Evolutionary conservation across 2,329 filamentous ascomycete species (phyloP).

Genomic region (Ilyonectria mors-panacis): DNA sequence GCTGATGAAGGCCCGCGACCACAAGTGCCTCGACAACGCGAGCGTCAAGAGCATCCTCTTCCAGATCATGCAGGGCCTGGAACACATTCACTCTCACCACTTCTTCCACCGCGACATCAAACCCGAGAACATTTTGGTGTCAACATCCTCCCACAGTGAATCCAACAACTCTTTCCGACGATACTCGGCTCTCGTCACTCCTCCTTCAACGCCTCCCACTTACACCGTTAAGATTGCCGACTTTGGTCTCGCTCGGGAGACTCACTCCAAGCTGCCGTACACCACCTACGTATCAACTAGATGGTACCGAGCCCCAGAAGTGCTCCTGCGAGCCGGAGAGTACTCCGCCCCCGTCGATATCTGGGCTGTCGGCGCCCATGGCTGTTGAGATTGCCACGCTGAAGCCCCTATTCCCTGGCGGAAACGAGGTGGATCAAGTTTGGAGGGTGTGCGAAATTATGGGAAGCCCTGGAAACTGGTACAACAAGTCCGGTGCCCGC

Average conservation of each 20-base stretch:
- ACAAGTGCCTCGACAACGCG: slow-evolving; percentile 90
- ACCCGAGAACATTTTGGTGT: slow-evolving; percentile 98
- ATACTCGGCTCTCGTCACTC: slow-evolving; percentile 94
- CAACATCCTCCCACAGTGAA: slow-evolving; percentile 88
- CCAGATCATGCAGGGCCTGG: slow-evolving; percentile 95
- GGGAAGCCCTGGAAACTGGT: slow-evolving; percentile 98
- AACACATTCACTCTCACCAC: slow-evolving; percentile 96
- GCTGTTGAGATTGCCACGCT: slow-evolving; percentile 97
- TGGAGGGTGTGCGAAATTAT: slow-evolving; percentile 99
- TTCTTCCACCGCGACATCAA: slow-evolving; percentile 99
- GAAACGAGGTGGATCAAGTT: slow-evolving; percentile 98
- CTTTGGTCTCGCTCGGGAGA: slow-evolving; percentile 97
- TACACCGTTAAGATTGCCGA: slow-evolving; percentile 99
- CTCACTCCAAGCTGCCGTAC: slow-evolving; percentile 95
- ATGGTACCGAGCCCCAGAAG: slow-evolving; percentile 98
- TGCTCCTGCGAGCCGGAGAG: slow-evolving; percentile 92
- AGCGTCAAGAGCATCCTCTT: slow-evolving; percentile 98
- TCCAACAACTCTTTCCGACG: slow-evolving; percentile 88
- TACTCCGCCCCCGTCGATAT: slow-evolving; percentile 99
- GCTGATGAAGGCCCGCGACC: slow-evolving; percentile 97
- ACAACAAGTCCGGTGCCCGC: slow-evolving; percentile 88
- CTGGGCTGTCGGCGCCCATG: slow-evolving; percentile 99
- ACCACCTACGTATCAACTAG: slow-evolving; percentile 98
- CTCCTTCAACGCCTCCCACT: slow-evolving; percentile 91
- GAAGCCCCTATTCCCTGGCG: slow-evolving; percentile 96